These are phyloP conservation scores for Ophiosphaerella narmari DNA, from an alignment of 2,329 filamentous ascomycete species.

Conservation along the genomic window DNA sequence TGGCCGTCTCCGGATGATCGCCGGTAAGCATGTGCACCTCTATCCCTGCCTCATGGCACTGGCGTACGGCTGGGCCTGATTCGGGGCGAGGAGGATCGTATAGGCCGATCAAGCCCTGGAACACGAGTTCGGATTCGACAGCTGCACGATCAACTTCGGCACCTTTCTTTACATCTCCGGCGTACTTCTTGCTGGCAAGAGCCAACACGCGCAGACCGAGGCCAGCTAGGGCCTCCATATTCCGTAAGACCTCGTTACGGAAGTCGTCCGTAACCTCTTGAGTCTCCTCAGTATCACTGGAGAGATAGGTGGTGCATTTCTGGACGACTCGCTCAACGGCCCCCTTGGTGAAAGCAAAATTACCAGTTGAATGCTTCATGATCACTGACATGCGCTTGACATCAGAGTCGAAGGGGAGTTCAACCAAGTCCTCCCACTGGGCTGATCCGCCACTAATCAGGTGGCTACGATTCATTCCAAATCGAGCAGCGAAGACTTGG, in stretches of 20 bases:
- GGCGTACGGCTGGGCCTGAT: conserved; percentile 61
- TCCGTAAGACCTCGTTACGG: conserved; percentile 62
- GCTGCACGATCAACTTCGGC: conserved; percentile 60
- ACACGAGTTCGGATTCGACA: conserved; percentile 70
- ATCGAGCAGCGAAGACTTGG: conserved; percentile 73
- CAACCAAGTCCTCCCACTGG: conserved; percentile 55
- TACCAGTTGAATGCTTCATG: conserved; percentile 51
- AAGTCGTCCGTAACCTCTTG: conserved; percentile 54
- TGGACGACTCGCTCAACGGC: conserved; percentile 72
- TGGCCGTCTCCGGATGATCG: conserved; percentile 53
- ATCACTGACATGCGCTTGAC: conserved; percentile 80
- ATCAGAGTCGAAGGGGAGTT: conserved; percentile 75
- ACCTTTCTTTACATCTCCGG: conserved; percentile 47
- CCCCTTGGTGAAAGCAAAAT: conserved; percentile 63
- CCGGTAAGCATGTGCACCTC: conserved; percentile 56
- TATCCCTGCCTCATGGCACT: conserved; percentile 53
- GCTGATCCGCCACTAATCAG: conserved; percentile 48
- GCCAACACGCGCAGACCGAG: conserved; percentile 72
- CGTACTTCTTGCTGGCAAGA: conserved; percentile 59
- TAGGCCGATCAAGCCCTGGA: conserved; percentile 80
- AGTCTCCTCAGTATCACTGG: conserved; percentile 45
- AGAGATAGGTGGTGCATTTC: conserved; percentile 61
- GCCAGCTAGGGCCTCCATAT: conserved; percentile 70
- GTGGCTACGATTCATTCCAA: conserved; percentile 63
- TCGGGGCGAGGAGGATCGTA: conserved; percentile 85